A percentile compares a stretch with the other conserved stretches of the same genome.
Evolutionary conservation across 1,284 basidiomycete genomes (phyloP).

Genomic region (Cryptococcus maquisensis): DNA sequence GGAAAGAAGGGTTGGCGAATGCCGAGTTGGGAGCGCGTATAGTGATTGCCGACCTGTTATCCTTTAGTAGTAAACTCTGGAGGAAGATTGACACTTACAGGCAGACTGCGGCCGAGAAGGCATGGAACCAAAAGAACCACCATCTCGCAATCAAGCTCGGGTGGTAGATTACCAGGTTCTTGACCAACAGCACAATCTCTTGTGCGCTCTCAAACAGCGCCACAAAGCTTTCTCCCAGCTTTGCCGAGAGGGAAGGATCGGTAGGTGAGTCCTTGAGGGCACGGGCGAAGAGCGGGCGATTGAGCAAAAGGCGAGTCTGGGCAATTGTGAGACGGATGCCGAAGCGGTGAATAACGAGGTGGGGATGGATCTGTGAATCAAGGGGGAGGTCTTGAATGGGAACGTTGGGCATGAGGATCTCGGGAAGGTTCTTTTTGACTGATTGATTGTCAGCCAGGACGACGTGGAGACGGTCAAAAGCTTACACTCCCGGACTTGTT

Average conservation of each 20-base stretch:
- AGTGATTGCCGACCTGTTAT: conserved; percentile 35
- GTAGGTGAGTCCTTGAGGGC: conserved; percentile 38
- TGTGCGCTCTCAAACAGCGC: conserved; percentile 43
- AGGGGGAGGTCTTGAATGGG: conserved; percentile 39
- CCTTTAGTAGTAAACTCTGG: background rate
- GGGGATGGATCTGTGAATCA: conserved; percentile 36
- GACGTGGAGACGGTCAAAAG: background rate
- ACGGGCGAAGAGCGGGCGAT: conserved; percentile 40
- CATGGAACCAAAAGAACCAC: conserved; percentile 50
- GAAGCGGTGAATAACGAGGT: conserved; percentile 45
- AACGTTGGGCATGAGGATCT: conserved; percentile 31
- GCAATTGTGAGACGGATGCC: conserved; percentile 43
- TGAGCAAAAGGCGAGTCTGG: conserved; percentile 43
- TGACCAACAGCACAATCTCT: conserved; percentile 46
- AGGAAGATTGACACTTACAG: conserved; percentile 30
- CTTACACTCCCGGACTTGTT: conserved; percentile 39
- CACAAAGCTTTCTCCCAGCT: conserved; percentile 36
- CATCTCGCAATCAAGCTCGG: conserved; percentile 43
- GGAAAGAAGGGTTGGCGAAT: conserved; percentile 42
- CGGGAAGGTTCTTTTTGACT: conserved; percentile 40
- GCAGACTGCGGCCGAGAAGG: conserved; percentile 44
- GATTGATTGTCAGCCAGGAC: background rate
- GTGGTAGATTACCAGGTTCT: conserved; percentile 45
- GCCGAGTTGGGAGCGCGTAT: conserved; percentile 44
- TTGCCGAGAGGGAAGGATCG: conserved; percentile 28